These are phyloP conservation scores for Podosphaera aphanis DNA, from an alignment of 2,329 filamentous ascomycete genomes.

Conservation along the genomic window DNA sequence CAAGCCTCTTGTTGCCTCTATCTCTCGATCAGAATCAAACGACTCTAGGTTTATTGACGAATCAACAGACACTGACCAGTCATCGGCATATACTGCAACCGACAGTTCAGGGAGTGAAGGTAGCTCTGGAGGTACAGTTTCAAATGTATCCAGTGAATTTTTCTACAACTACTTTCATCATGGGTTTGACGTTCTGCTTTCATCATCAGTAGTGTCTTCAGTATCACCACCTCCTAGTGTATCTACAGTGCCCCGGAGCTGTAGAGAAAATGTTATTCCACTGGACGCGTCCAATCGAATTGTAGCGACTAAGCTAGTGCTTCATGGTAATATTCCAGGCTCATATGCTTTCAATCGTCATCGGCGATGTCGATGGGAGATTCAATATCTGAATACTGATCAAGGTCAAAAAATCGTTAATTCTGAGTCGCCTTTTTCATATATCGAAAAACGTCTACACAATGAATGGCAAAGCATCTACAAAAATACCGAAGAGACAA, in stretches of 20 bases:
- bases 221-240: constrained; percentile 31
- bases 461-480: constrained; percentile 47
- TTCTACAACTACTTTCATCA: constrained; percentile 98
- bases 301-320: constrained; percentile 72
- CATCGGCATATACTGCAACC: constrained; percentile 45
- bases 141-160: constrained; percentile 42
- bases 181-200: constrained; percentile 84
- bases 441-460: constrained; percentile 45
- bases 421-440: constrained; percentile 48
- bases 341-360: constrained; percentile 95
- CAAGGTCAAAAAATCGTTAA: constrained; percentile 17
- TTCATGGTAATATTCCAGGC: constrained; percentile 86
- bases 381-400: constrained; percentile 30
- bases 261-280: constrained; percentile 8
- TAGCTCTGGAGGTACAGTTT: constrained; percentile 31
- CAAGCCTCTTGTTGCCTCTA: constrained; percentile 26
- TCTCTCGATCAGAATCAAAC: constrained; percentile 24
- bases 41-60: constrained; percentile 23
- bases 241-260: constrained; percentile 7
- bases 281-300: constrained; percentile 31
- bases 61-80: constrained; percentile 49
- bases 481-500: constrained; percentile 27
- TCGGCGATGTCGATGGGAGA: constrained; percentile 68
- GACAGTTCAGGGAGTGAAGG: constrained; percentile 44
- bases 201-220: constrained; percentile 43